Evolutionary conservation across 768 basidiomycete genomes (phyloP).

Genomic region (Suillus hirtellus): DNA sequence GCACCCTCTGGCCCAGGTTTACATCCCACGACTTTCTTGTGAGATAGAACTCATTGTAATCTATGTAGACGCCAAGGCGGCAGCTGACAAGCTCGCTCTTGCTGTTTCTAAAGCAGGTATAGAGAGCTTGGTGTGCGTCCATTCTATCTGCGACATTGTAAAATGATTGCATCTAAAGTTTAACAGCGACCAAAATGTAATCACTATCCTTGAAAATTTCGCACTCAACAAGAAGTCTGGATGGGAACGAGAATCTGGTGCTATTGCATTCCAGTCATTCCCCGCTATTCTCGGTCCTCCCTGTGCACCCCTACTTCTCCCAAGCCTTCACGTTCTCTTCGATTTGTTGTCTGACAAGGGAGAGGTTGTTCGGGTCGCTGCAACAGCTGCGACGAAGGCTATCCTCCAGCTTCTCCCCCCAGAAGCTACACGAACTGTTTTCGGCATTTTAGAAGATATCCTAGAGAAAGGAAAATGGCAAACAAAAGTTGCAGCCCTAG

Average conservation of each 20-base stretch:
- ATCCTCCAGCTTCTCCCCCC: conserved; percentile 84
- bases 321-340: conserved; percentile 74
- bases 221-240: conserved; percentile 86
- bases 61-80: conserved; percentile 76
- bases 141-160: conserved; percentile 12
- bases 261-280: conserved; percentile 77
- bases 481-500: conserved; percentile 89
- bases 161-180: conserved; percentile 18
- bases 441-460: conserved; percentile 68
- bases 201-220: conserved; percentile 65
- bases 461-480: conserved; percentile 91
- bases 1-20: conserved; percentile 66
- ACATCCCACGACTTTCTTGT: conserved; percentile 15
- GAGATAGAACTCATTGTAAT: conserved; percentile 10
- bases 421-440: conserved; percentile 72
- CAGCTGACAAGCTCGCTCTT: conserved; percentile 77
- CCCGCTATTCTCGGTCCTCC: conserved; percentile 69
- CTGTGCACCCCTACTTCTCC: conserved; percentile 70
- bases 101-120: conserved; percentile 65
- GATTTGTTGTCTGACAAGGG: conserved; percentile 93
- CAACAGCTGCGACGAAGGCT: conserved; percentile 77
- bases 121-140: conserved; percentile 57
- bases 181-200: conserved; percentile 58
- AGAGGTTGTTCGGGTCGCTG: conserved; percentile 83
- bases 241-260: conserved; percentile 85